Base-by-base conservation (phyloP, 2,329 filamentous ascomycete genomes). In the Emergomyces orientalis region DNA sequence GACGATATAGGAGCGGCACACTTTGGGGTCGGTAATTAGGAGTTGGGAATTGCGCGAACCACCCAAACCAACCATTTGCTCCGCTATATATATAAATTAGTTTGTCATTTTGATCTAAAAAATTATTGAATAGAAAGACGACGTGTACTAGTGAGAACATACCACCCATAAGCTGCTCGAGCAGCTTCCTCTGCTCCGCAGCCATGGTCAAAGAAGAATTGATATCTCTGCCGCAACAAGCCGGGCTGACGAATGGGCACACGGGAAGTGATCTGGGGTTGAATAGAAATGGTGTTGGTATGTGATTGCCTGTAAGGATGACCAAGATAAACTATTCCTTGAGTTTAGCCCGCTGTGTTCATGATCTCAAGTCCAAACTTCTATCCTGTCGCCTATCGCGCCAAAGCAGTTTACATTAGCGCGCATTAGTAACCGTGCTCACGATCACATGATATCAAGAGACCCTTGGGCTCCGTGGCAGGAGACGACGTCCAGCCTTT, bases 121-220 rank as follows among this genome's bases (percentile, higher is more conserved):
- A 30, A 11, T 8, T 34, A 56, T 34, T 1, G 57, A 62, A 54
- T 54, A 59, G 59, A 59, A 60, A 62, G 32, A 32, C 7, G n/a
- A 22, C 6, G 34, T 9, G 56, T 7, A 14, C 13, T 19, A 22
- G 41, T 27, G 63, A 56, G 41, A 51, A 67, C 70, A 58, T 74
- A 78, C 77, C 76, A 74, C 85, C 85, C 85, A 87, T 87, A 69
- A 88, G 84, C 84, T 99, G 94, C 86, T 97, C 94, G 62, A 99
- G 90, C 83, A 97, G 88, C 85, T 96, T 96, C 75, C 94, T 87
- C 79, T 97, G 93, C 86, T 99, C 94, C 68, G 93, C 92, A 63
- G 93, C 93, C 93, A 97, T 96, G 69, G 17, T 59, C 1, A 59
- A 47, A 34, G 27, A 22, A 32, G 39, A 25, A 32, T 49, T 45